Percentiles rank a stretch among this genome's conserved stretches.
Conservation (phyloP, 2,329 filamentous ascomycete genomes). For the Fusarium abutilonis region DNA sequence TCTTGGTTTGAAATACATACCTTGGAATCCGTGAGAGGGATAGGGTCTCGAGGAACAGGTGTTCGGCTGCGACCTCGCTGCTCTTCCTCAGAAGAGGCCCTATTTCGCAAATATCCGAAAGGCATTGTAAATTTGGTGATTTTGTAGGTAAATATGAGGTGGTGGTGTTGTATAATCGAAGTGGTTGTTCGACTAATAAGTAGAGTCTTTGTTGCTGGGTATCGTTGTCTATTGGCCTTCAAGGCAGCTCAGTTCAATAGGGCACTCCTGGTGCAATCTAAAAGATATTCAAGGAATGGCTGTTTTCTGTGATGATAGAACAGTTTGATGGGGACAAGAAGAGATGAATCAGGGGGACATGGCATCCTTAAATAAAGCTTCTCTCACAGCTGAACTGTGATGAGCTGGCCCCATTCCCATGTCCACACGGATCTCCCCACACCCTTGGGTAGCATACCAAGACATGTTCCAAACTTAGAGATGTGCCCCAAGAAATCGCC, state of each 20-base stretch:
- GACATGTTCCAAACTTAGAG: conserved; percentile 8
- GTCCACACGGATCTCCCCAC: conserved; percentile 1
- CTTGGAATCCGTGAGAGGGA: conserved; percentile 39
- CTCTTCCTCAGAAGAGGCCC: conserved; percentile 38
- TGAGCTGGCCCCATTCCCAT: conserved; percentile 11
- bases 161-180: conserved; percentile 1
- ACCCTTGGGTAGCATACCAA: background rate
- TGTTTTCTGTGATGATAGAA: conserved; percentile 22
- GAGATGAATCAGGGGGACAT: conserved; percentile 10
- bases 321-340: conserved; percentile 12
- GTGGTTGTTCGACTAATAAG: background rate
- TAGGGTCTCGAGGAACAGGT: conserved; percentile 14
- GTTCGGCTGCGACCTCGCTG: conserved; percentile 38
- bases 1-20: conserved; percentile 31
- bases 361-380: conserved; percentile 36
- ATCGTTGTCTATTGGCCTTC: conserved; percentile 33
- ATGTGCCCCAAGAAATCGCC: conserved; percentile 20
- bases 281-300: conserved; percentile 38
- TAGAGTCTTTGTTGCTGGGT: conserved; percentile 17
- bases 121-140: conserved; percentile 19
- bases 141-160: background rate
- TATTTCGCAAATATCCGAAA: conserved; percentile 23
- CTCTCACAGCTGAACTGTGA: conserved; percentile 27
- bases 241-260: conserved; percentile 27
- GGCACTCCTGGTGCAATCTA: conserved; percentile 40